Evolutionary conservation across 305 asterid genomes (phyloP).

Genomic region (Fraxinus angustifolia): DNA sequence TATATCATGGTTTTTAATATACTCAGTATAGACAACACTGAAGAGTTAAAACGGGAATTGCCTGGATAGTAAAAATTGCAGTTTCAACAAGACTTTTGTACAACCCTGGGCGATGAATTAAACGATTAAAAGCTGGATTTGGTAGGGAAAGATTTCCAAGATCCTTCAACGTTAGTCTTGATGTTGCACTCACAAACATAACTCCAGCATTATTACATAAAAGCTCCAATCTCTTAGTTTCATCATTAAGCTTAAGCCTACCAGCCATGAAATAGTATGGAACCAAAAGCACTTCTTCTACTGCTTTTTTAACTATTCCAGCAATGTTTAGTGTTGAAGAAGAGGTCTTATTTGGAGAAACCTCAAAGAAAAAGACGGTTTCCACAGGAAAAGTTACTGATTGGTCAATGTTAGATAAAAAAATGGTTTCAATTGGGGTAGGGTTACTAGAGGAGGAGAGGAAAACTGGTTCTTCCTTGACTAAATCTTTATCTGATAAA

Average conservation of each 20-base stretch:
- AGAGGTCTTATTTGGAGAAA: constrained; percentile 13
- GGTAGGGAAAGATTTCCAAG: constrained; percentile 41
- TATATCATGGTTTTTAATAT: neutral
- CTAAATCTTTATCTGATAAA: constrained; percentile 23
- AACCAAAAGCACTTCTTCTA: constrained; percentile 30
- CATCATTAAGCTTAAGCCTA: constrained; percentile 35
- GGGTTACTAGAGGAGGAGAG: constrained; percentile 26
- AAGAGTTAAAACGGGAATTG: neutral
- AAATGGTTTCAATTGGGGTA: constrained; percentile 30
- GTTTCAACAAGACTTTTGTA: constrained; percentile 33
- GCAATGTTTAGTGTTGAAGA: constrained; percentile 18
- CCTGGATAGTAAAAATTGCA: constrained; percentile 44
- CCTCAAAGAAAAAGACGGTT: constrained; percentile 38
- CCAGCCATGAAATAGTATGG: constrained; percentile 52
- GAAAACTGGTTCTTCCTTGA: constrained; percentile 27
- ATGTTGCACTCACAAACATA: constrained; percentile 33
- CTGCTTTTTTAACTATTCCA: constrained; percentile 29
- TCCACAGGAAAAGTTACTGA: constrained; percentile 39
- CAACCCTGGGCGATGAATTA: constrained; percentile 37
- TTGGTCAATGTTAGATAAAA: constrained; percentile 40
- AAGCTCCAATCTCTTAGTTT: constrained; percentile 38
- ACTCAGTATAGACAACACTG: neutral
- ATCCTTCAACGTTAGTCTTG: constrained; percentile 24
- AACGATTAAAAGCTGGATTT: constrained; percentile 28
- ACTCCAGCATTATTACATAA: constrained; percentile 43